Percentiles rank a stretch among this genome's conserved stretches.
Conservation (phyloP, 2,329 filamentous ascomycete species). For the Aspergillus sp. region DNA sequence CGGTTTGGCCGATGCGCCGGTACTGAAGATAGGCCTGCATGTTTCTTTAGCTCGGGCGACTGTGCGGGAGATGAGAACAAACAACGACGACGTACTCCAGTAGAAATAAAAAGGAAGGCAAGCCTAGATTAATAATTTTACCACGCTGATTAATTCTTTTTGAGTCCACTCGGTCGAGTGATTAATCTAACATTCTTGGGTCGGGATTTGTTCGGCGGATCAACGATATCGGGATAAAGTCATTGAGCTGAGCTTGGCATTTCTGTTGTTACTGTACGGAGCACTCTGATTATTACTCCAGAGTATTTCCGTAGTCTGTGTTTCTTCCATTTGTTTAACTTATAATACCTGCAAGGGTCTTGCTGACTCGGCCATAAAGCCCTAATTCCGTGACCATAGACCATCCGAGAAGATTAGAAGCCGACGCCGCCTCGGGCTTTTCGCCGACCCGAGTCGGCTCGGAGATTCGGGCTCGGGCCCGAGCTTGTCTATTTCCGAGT, state of each 20-base stretch:
- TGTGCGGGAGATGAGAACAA: not conserved
- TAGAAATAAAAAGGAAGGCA: not conserved
- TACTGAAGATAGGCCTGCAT: constrained; percentile 21
- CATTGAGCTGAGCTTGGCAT: too few relatives aligned
- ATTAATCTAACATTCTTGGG: not conserved
- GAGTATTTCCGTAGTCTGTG: too few relatives aligned
- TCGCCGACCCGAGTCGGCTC: not conserved
- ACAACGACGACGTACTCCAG: not conserved
- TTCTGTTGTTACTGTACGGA: too few relatives aligned
- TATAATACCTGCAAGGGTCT: not conserved
- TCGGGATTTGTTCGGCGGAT: too few relatives aligned
- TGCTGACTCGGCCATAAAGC: too few relatives aligned
- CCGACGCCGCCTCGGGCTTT: not conserved
- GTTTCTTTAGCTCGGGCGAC: not conserved
- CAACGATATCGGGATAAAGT: too few relatives aligned
- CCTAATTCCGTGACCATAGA: not conserved
- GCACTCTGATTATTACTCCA: too few relatives aligned
- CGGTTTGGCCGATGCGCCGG: constrained; percentile 12
- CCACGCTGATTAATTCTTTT: not conserved
- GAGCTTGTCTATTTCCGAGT: not conserved
- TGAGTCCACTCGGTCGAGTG: not conserved
- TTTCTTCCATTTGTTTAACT: not conserved
- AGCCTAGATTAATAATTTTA: not conserved
- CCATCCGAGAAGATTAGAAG: not conserved
- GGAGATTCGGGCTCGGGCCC: not conserved